Conservation (phyloP, 495 filamentous ascomycete genomes). For the Penicillium manginii region DNA sequence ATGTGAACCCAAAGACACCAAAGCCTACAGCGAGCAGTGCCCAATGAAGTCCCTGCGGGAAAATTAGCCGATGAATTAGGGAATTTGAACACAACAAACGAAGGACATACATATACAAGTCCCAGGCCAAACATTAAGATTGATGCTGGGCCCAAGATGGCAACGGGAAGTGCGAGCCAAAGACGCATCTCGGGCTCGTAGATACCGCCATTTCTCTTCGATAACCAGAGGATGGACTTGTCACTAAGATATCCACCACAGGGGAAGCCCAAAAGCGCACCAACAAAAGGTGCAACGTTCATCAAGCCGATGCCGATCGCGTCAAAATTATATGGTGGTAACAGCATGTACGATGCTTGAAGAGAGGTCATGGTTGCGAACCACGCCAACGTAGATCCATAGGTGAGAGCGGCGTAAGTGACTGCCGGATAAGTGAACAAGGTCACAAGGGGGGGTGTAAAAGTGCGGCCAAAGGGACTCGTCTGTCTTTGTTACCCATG, state of each 20-base stretch:
- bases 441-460: conserved; percentile 28
- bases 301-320: conserved; percentile 40
- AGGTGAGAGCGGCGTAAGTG: conserved; percentile 40
- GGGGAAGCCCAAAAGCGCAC: conserved; percentile 38
- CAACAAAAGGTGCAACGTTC: conserved; percentile 43
- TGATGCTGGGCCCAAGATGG: conserved; percentile 27
- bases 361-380: conserved; percentile 37
- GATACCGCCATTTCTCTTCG: conserved; percentile 44
- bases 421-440: conserved; percentile 38
- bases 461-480: conserved; percentile 31
- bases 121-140: conserved; percentile 42
- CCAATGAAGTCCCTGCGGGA: conserved; percentile 30
- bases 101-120: conserved; percentile 27
- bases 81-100: too few relatives aligned
- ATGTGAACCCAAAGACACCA: conserved; percentile 32
- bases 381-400: conserved; percentile 37
- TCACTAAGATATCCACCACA: conserved; percentile 41
- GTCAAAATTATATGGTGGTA: conserved; percentile 44
- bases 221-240: conserved; percentile 35
- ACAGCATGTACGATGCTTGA: conserved; percentile 34
- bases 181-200: conserved; percentile 49
- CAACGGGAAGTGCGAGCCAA: conserved; percentile 32
- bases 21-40: conserved; percentile 32
- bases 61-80: background rate
- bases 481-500: conserved; percentile 28